Evolutionary conservation across 1,139 yeast genomes (phyloP).

Genomic region (Candida tunisiensis): DNA sequence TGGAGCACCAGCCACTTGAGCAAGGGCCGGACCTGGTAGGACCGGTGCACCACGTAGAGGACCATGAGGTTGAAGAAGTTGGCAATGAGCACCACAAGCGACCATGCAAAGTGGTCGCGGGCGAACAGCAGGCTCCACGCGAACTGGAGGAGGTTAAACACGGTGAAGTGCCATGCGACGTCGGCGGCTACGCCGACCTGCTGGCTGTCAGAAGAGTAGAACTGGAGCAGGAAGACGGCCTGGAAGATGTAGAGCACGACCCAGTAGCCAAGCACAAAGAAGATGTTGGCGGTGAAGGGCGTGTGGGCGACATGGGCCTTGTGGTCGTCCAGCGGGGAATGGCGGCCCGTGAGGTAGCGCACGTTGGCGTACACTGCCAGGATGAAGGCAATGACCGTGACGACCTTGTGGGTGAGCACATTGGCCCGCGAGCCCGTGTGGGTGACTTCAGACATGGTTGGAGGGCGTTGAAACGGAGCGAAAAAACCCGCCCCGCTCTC

Average conservation of each 20-base stretch:
- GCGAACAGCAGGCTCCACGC: slow-evolving; percentile 48
- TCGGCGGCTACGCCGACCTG: slow-evolving; percentile 18
- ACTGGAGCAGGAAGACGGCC: slow-evolving; percentile 32
- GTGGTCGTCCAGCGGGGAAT: slow-evolving; percentile 24
- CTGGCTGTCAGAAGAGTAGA: slow-evolving; percentile 28
- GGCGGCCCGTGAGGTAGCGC: slow-evolving; percentile 35
- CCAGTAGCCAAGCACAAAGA: slow-evolving; percentile 44
- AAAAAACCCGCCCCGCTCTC: too few relatives aligned
- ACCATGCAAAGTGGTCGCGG: slow-evolving; percentile 32
- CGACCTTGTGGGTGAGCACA: too few relatives aligned
- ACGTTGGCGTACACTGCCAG: slow-evolving; percentile 39
- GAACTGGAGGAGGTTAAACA: slow-evolving; percentile 42
- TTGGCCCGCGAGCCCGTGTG: too few relatives aligned
- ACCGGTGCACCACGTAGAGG: slow-evolving; percentile 42
- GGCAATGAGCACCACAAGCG: slow-evolving; percentile 38
- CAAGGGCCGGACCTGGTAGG: slow-evolving; percentile 37
- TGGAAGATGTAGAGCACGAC: slow-evolving; percentile 35
- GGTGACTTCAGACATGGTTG: too few relatives aligned
- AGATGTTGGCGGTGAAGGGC: slow-evolving; percentile 48
- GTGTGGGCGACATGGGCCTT: slow-evolving; percentile 25
- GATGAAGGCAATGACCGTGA: slow-evolving; percentile 31
- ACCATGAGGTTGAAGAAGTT: slow-evolving; percentile 42
- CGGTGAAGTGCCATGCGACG: slow-evolving; percentile 44
- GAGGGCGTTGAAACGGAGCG: too few relatives aligned
- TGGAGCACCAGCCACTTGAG: slow-evolving; percentile 41